Percentiles rank a stretch among this genome's conserved stretches.
phyloP scores from a whole-genome alignment of 2,329 filamentous ascomycete genomes.

The Mollisiaceae sp. region DNA sequence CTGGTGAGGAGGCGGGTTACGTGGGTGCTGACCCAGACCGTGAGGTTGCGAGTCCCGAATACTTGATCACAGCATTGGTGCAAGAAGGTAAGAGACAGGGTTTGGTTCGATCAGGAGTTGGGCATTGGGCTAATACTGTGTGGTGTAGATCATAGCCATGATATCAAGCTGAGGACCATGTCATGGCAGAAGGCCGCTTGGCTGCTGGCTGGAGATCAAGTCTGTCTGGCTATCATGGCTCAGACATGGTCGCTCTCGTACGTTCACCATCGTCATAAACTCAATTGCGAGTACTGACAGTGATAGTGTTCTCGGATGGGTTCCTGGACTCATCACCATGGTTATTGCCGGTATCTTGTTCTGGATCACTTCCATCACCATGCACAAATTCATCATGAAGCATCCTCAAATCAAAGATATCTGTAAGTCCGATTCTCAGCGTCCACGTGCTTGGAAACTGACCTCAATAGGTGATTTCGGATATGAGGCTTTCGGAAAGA shows the following conservation, averaged over 20 bases:
- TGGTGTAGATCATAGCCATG: conserved; percentile 50
- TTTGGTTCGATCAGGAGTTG: neutral
- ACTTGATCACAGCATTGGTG: conserved; percentile 9
- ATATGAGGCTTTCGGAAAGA: conserved; percentile 52
- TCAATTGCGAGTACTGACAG: neutral
- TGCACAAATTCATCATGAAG: conserved; percentile 59
- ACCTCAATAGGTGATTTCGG: conserved; percentile 48
- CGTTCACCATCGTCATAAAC: conserved; percentile 26
- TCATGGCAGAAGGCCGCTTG: conserved; percentile 57
- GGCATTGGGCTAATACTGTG: neutral
- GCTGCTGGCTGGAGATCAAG: conserved; percentile 53
- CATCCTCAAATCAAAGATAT: conserved; percentile 55
- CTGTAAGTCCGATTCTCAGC: conserved; percentile 41
- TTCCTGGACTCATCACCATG: conserved; percentile 54
- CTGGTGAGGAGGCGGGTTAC: neutral
- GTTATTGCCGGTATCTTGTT: conserved; percentile 51
- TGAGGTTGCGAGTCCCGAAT: conserved; percentile 7
- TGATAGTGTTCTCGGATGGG: conserved; percentile 50
- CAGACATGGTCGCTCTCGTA: conserved; percentile 55
- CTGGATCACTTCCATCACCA: conserved; percentile 56
- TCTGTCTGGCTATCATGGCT: conserved; percentile 57
- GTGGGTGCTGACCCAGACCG: conserved; percentile 3
- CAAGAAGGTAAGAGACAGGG: neutral
- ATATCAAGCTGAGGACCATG: conserved; percentile 59
- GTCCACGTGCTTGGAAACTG: neutral